These are phyloP conservation scores for Phytopythium kandeliae DNA, from an alignment of 352 stramenopile species.

Conservation along the genomic window DNA sequence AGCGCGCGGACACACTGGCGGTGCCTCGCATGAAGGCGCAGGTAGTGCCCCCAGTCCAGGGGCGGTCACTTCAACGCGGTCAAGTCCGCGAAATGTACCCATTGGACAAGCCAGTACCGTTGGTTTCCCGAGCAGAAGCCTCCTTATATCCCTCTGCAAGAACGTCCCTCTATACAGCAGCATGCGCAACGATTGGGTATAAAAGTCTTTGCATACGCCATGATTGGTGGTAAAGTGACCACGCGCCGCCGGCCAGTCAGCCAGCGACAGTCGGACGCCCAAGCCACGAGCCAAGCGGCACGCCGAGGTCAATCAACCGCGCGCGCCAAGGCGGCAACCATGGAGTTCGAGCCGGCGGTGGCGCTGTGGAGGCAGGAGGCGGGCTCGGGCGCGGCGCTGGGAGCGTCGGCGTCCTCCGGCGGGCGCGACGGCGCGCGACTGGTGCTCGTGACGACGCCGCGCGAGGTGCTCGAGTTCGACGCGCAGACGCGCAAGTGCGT, in stretches of 20 bases:
- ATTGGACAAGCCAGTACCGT: conserved; percentile 1
- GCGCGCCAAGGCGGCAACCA: conserved; percentile 8
- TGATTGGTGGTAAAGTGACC: not conserved
- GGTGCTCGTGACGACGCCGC: conserved; percentile 54
- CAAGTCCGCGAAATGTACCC: not conserved
- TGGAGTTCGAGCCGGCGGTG: conserved; percentile 69
- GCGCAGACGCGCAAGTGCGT: conserved; percentile 56
- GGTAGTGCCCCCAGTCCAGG: too few species aligned
- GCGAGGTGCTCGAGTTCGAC: conserved; percentile 67
- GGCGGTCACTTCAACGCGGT: conserved; percentile 2
- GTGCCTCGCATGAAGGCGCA: too few species aligned
- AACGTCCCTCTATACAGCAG: not conserved
- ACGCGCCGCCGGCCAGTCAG: not conserved
- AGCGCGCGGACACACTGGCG: too few species aligned
- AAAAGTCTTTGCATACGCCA: not conserved
- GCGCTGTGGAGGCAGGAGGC: conserved; percentile 58
- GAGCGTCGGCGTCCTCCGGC: conserved; percentile 23
- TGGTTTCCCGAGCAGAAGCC: not conserved
- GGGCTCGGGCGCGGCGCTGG: conserved; percentile 37
- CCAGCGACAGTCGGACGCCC: not conserved
- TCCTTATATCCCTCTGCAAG: not conserved
- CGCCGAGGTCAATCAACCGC: not conserved
- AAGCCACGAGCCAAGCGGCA: too few species aligned
- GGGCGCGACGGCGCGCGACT: conserved; percentile 48
- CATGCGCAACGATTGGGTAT: not conserved